Conservation (phyloP, 2,329 filamentous ascomycete species). For the Verticillium zaregamsianum region DNA sequence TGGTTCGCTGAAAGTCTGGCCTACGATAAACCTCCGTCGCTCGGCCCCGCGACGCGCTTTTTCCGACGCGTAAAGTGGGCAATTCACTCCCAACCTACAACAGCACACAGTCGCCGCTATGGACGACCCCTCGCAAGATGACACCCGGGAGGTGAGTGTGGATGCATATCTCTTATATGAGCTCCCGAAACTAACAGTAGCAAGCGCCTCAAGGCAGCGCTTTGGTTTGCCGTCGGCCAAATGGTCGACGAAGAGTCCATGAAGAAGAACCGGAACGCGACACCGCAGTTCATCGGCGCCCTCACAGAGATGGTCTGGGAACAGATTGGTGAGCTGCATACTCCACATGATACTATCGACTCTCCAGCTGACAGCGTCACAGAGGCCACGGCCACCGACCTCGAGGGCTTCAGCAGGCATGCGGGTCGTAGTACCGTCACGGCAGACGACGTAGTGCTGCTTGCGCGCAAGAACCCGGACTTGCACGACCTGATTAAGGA, state of each 20-base stretch:
- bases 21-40: background rate
- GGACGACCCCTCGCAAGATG: constrained; percentile 25
- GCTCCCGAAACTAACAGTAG: background rate
- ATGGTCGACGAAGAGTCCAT: constrained; percentile 84
- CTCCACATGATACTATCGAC: background rate
- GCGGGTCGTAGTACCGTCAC: constrained; percentile 76
- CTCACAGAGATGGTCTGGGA: constrained; percentile 84
- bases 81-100: background rate
- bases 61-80: constrained; percentile 11
- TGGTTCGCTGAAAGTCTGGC: background rate
- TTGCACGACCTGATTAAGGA: constrained; percentile 70
- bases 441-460: constrained; percentile 81
- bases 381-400: constrained; percentile 54
- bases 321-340: constrained; percentile 63
- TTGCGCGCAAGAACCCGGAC: constrained; percentile 83
- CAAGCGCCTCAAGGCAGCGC: constrained; percentile 75
- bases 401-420: constrained; percentile 63
- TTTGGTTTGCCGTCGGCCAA: constrained; percentile 81
- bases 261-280: constrained; percentile 73
- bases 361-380: background rate
- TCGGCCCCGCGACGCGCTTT: constrained; percentile 5
- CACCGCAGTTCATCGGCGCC: constrained; percentile 84
- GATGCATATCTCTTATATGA: no score
- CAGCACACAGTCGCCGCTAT: constrained; percentile 16
- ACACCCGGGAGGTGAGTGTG: constrained; percentile 29